Percentiles rank a stretch among this genome's conserved stretches.
These are phyloP conservation scores for Hemerocallis citrina DNA, from an alignment of 106 monocot genomes.

Conservation along the genomic window DNA sequence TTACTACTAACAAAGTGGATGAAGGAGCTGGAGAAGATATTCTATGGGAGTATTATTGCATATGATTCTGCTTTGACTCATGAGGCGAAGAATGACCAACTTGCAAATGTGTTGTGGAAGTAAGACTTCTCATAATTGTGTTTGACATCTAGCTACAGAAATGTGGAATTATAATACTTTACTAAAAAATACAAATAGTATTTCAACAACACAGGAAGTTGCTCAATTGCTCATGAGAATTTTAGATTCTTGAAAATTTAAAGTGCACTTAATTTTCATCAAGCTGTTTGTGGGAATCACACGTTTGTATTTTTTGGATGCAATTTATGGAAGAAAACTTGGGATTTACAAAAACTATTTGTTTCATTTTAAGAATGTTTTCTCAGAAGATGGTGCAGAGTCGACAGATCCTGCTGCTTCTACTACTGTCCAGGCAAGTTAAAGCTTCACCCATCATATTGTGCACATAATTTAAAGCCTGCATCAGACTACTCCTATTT, in stretches of 20 bases:
- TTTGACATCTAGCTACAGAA: constrained; percentile 1
- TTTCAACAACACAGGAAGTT: no score
- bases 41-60: constrained; percentile 89
- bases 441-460: constrained; percentile 1
- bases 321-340: no score
- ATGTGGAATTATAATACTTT: not conserved
- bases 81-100: constrained; percentile 74
- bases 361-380: constrained; percentile 65
- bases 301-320: no score
- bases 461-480: not conserved
- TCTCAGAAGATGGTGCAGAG: constrained; percentile 76
- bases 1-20: constrained; percentile 93
- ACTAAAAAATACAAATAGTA: not conserved
- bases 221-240: no score
- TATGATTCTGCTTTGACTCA: constrained; percentile 74
- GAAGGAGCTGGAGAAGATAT: constrained; percentile 98
- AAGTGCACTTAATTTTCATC: no score
- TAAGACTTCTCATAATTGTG: constrained; percentile 11
- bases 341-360: no score
- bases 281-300: no score
- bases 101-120: constrained; percentile 88
- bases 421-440: constrained; percentile 53
- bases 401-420: constrained; percentile 38
- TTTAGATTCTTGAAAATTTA: no score
- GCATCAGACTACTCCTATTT: not conserved